phyloP scores from a whole-genome alignment of 805 yeast species.

The Blastobotrys americana region DNA sequence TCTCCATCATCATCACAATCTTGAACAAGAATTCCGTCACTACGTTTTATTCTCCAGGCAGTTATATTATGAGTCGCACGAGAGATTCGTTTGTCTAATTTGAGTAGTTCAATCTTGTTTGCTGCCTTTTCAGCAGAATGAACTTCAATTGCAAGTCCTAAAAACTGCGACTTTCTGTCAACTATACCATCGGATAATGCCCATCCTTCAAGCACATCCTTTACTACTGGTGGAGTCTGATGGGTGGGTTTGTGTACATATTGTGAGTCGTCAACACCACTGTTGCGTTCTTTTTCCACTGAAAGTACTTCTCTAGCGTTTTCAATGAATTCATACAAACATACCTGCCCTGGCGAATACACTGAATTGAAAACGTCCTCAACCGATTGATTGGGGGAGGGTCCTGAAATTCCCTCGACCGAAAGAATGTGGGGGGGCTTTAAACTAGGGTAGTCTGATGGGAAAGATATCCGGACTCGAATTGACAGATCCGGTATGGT shows the following conservation, averaged over 20 bases:
- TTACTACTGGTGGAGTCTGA: conserved; percentile 3
- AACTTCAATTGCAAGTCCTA: conserved; percentile 64
- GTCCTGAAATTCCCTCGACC: conserved; percentile 39
- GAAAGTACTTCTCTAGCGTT: conserved; percentile 34
- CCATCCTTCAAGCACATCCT: conserved; percentile 67
- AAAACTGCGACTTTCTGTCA: conserved; percentile 80
- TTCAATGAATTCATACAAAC: conserved; percentile 73
- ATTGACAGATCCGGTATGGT: conserved; percentile 56
- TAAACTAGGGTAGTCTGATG: conserved; percentile 58
- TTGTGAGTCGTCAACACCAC: conserved; percentile 22
- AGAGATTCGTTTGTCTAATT: conserved; percentile 57
- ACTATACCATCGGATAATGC: conserved; percentile 61
- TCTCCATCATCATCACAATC: conserved; percentile 98
- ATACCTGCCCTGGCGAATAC: conserved; percentile 57
- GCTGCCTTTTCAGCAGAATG: conserved; percentile 62
- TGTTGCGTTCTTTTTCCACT: conserved; percentile 34
- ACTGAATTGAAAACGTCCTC: conserved; percentile 47
- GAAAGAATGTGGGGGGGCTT: conserved; percentile 54
- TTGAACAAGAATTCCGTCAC: conserved; percentile 51
- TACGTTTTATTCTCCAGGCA: conserved; percentile 71
- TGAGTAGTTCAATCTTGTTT: conserved; percentile 43
- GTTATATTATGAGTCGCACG: conserved; percentile 75
- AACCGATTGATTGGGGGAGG: conserved; percentile 42
- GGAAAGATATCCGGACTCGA: conserved; percentile 62
- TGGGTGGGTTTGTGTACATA: conserved; percentile 7